Conservation (phyloP, 1,284 basidiomycete species). For the Salmacisia buchloeana region DNA sequence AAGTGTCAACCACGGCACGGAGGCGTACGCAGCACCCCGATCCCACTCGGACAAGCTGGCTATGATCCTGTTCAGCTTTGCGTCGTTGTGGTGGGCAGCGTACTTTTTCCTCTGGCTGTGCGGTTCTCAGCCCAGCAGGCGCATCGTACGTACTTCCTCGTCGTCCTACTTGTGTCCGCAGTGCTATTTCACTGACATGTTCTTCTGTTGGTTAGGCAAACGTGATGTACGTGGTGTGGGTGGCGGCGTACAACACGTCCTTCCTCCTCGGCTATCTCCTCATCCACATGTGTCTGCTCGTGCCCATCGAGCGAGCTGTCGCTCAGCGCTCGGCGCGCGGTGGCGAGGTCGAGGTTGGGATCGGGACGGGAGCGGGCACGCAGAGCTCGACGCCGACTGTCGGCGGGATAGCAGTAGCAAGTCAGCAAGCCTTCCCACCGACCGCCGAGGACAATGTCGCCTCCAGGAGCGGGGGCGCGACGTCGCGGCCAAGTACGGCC, state of each 20-base stretch:
- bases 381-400: background rate
- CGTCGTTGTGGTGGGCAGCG: conserved; percentile 69
- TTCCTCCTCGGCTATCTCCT: conserved; percentile 76
- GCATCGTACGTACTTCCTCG: conserved; percentile 16
- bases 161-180: background rate
- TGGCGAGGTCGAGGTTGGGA: too few species aligned
- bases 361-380: background rate
- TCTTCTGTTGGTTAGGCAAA: conserved; percentile 55
- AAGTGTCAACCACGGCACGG: background rate
- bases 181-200: too few species aligned
- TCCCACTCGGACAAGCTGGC: conserved; percentile 21
- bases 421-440: background rate
- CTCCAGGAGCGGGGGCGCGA: too few species aligned
- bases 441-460: background rate
- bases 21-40: background rate
- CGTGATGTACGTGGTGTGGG: conserved; percentile 81
- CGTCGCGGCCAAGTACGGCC: background rate
- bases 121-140: conserved; percentile 19
- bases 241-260: conserved; percentile 78
- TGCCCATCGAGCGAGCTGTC: conserved; percentile 51
- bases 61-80: conserved; percentile 60
- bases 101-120: conserved; percentile 52
- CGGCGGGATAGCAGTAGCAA: background rate
- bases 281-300: conserved; percentile 67
- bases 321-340: too few species aligned